Percentiles rank a stretch among this genome's conserved stretches.
These are phyloP conservation scores for Apophysomyces elegans DNA, from an alignment of 371 early-diverging fungal species.

Conservation along the genomic window DNA sequence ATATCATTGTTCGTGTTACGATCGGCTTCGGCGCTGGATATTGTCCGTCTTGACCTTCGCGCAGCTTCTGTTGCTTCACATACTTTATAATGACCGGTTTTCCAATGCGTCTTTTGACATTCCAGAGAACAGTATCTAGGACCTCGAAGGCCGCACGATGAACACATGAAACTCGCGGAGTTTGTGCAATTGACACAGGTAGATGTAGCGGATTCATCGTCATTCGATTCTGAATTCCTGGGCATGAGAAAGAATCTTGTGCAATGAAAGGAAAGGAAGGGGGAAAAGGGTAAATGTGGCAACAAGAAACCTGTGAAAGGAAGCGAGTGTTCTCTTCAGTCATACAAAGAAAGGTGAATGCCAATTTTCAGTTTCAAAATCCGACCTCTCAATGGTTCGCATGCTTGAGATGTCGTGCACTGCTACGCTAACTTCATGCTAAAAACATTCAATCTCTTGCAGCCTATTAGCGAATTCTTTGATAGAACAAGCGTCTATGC, in stretches of 20 bases:
- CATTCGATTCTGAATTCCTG: not conserved
- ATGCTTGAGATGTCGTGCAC: too few species aligned
- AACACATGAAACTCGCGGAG: conserved; percentile 64
- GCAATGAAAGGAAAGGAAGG: conserved; percentile 1
- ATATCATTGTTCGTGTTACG: not conserved
- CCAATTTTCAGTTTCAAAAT: too few species aligned
- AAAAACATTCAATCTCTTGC: too few species aligned
- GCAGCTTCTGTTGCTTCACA: conserved; percentile 47
- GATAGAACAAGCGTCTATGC: too few species aligned
- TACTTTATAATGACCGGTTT: conserved; percentile 47
- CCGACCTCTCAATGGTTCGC: too few species aligned
- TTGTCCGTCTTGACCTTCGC: conserved; percentile 22
- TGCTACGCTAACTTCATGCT: too few species aligned
- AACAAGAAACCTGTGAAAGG: not conserved
- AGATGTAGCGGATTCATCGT: conserved; percentile 7
- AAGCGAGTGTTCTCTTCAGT: not conserved
- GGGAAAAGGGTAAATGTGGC: not conserved
- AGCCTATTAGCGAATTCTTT: too few species aligned
- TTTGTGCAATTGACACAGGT: conserved; percentile 47
- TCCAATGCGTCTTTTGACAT: conserved; percentile 75
- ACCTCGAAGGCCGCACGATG: conserved; percentile 54
- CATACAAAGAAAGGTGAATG: too few species aligned
- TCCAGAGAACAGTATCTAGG: conserved; percentile 71
- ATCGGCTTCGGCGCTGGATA: conserved; percentile 7
- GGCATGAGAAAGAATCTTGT: not conserved